Base-by-base conservation (phyloP, 2,329 filamentous ascomycete genomes). In the Hirsutella rhossiliensis region DNA sequence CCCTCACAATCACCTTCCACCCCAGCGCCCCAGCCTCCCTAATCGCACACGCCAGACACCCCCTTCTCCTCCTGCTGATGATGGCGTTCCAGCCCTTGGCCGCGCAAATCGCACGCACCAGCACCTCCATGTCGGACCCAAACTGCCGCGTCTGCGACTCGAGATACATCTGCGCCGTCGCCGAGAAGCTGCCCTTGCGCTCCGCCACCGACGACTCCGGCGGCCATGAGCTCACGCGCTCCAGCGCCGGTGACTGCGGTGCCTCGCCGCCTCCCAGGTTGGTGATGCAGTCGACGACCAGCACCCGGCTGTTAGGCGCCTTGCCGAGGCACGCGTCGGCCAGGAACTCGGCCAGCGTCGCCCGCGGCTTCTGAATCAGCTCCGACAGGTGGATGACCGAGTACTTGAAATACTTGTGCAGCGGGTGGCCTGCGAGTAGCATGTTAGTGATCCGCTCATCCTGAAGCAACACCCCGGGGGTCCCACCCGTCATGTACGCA, bases 41-140 rank as follows among this genome's bases (percentile, higher is more conserved):
- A 38, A 90, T 76, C 36, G 82, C 82, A 60, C 85, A 90, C 4
- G 76, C 75, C 31, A 89, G 61, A 56, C 85, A 90, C 0, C 81
- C 83, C 48, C 82, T 70, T 50, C 77, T 75, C 34, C 72, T 68
- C 42, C 82, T 70, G 48, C 80, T 84, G 49, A 89, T 71, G 17
- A 89, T 58, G 19, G 84, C 84, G 57, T 87, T 83, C 71, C 80
- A 81, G 3, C 84, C 84, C 51, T 74, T 78, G 55, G 85, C 78
- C 1, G 84, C 80, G 57, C 85, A 89, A 51, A 86, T 70, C 2
- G 84, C 83, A 41, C 84, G 69, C 1, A 80, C 81, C 43, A 89
- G 63, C 9, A 88, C 72, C 60, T 87, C 82, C 56, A 84, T 67
- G 52, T 82, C 78, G 12, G 76, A 81, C 1, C 75, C 75, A 45